Evolutionary conservation across 2,329 filamentous ascomycete genomes (phyloP).

Genomic region (Coleophoma crateriformis): DNA sequence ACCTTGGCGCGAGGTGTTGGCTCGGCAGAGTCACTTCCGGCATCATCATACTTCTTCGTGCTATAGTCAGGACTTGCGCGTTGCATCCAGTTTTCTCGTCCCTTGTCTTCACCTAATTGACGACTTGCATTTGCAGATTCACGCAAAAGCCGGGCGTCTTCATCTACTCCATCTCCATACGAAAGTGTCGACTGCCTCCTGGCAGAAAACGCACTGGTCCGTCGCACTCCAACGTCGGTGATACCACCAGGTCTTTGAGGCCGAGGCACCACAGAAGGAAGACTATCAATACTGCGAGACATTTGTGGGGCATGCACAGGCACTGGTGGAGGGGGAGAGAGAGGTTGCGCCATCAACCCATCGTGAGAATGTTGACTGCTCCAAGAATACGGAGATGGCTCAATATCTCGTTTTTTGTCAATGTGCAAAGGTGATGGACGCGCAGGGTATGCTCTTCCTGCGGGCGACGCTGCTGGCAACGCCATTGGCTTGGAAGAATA

Average conservation of each 20-base stretch:
- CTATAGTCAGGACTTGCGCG: slow-evolving; percentile 8
- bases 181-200: slow-evolving; percentile 22
- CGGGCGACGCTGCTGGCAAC: not conserved
- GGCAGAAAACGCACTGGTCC: slow-evolving; percentile 21
- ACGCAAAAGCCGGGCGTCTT: slow-evolving; percentile 24
- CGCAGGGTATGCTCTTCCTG: slow-evolving; percentile 9
- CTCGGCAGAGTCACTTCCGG: slow-evolving; percentile 12
- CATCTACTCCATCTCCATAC: slow-evolving; percentile 21
- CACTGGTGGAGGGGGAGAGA: slow-evolving; percentile 19
- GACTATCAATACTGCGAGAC: not conserved
- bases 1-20: slow-evolving; percentile 18
- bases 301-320: slow-evolving; percentile 9
- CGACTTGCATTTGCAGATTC: slow-evolving; percentile 25
- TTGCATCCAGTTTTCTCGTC: slow-evolving; percentile 20
- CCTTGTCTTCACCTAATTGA: slow-evolving; percentile 10
- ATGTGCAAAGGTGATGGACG: slow-evolving; percentile 21
- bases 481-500: slow-evolving; percentile 3
- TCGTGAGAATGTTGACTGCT: slow-evolving; percentile 24
- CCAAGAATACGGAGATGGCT: slow-evolving; percentile 24
- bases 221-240: slow-evolving; percentile 17
- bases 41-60: no score
- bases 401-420: slow-evolving; percentile 19
- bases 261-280: slow-evolving; percentile 3
- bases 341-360: slow-evolving; percentile 21
- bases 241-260: slow-evolving; percentile 11